Percentiles rank a stretch among this genome's conserved stretches.
Evolutionary conservation across 345 rosid species (phyloP).

Genomic region (Citrus sp.): DNA sequence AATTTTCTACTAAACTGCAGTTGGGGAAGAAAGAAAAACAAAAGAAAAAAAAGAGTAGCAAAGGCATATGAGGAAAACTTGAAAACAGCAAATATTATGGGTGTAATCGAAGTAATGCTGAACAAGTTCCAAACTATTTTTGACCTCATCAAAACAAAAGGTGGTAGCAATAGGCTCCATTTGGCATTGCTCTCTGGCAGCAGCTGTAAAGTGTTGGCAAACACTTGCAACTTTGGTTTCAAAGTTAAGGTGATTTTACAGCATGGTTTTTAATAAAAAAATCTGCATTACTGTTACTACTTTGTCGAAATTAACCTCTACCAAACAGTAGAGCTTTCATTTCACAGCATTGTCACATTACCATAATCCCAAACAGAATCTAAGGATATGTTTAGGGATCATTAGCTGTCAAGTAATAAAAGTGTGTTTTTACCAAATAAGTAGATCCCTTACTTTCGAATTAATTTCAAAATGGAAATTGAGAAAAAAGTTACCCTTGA

Average conservation of each 20-base stretch:
- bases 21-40: neutral
- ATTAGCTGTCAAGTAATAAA: neutral
- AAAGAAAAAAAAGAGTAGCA: no score
- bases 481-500: constrained; percentile 52
- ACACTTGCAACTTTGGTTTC: no score
- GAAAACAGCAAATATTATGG: neutral
- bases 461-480: neutral
- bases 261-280: no score
- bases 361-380: no score
- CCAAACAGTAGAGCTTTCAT: neutral
- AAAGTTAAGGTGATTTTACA: no score
- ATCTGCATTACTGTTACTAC: no score
- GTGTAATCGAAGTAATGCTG: neutral
- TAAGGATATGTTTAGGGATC: no score
- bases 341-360: neutral
- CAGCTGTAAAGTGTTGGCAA: no score
- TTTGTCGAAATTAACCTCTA: neutral
- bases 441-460: neutral
- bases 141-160: neutral
- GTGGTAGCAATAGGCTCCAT: neutral
- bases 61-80: neutral
- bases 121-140: neutral
- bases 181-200: no score
- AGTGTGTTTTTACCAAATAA: neutral
- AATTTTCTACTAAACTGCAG: constrained; percentile 67